phyloP scores from a whole-genome alignment of 1,284 basidiomycete genomes.

The Trametes pubescens region DNA sequence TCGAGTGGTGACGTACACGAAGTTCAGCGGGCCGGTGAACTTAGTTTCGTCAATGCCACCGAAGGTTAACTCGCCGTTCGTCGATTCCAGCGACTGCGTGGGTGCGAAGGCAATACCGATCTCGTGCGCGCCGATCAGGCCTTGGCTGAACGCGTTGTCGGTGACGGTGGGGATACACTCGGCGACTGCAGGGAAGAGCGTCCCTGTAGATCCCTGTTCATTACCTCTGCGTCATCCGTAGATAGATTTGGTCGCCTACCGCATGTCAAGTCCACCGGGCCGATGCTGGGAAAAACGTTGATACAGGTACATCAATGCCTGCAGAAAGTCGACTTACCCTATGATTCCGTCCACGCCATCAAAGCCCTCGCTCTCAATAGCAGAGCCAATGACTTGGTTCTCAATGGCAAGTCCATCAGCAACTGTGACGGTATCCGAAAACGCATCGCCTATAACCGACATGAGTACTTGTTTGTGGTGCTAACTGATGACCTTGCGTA shows the following conservation, averaged over 20 bases:
- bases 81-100: conserved; percentile 41
- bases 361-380: conserved; percentile 49
- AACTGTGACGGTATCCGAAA: conserved; percentile 38
- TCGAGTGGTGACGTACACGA: conserved; percentile 46
- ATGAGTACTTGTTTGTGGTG: conserved; percentile 38
- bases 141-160: conserved; percentile 55
- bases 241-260: conserved; percentile 22
- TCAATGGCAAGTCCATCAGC: conserved; percentile 48
- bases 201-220: conserved; percentile 34
- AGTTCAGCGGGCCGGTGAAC: conserved; percentile 56
- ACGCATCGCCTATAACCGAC: conserved; percentile 44
- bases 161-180: conserved; percentile 50
- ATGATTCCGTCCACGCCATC: conserved; percentile 58
- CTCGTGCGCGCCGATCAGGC: conserved; percentile 37
- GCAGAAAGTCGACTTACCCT: conserved; percentile 42
- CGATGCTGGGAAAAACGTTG: conserved; percentile 45
- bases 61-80: conserved; percentile 45
- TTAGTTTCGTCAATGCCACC: conserved; percentile 58
- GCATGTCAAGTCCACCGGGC: conserved; percentile 53
- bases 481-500: conserved; percentile 45
- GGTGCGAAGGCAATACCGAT: conserved; percentile 59
- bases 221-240: background rate
- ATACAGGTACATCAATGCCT: no score
- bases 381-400: conserved; percentile 59
- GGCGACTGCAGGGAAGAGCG: conserved; percentile 41